Evolutionary conservation across 805 yeast species (phyloP).

Genomic region (Teunomyces pallodes): DNA sequence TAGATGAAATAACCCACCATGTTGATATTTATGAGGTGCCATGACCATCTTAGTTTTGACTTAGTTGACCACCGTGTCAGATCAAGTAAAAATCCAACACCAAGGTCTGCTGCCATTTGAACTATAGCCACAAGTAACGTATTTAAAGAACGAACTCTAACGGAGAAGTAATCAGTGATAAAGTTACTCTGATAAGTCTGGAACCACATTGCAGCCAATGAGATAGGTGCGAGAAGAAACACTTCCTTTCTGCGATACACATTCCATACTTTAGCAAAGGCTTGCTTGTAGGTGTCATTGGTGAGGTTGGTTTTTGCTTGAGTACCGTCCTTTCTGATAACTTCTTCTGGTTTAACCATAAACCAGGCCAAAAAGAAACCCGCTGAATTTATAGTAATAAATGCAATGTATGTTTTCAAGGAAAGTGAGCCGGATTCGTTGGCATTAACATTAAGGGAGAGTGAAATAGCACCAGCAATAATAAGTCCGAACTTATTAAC

Average conservation of each 20-base stretch:
- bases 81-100: constrained; percentile 2
- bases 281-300: constrained; percentile 1
- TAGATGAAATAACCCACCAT: constrained; percentile 2
- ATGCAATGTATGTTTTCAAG: not conserved
- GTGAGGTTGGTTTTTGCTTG: not conserved
- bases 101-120: constrained; percentile 2
- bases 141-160: constrained; percentile 1
- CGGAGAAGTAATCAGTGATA: not conserved
- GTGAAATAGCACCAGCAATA: constrained; percentile 2
- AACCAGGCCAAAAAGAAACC: constrained; percentile 3
- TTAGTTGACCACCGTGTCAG: not conserved
- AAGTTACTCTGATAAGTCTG: constrained; percentile 2
- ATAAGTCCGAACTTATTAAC: constrained; percentile 1
- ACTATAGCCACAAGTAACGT: constrained; percentile 1
- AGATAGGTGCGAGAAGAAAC: constrained; percentile 1
- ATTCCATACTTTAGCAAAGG: not conserved
- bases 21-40: constrained; percentile 1
- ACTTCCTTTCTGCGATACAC: constrained; percentile 2
- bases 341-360: constrained; percentile 2
- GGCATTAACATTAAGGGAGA: not conserved
- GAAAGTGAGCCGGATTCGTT: not conserved
- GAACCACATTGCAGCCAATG: constrained; percentile 3
- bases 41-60: constrained; percentile 2
- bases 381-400: not conserved
- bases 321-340: constrained; percentile 1